Base-by-base conservation (phyloP, 2,329 filamentous ascomycete genomes). In the Colletotrichum sp. region DNA sequence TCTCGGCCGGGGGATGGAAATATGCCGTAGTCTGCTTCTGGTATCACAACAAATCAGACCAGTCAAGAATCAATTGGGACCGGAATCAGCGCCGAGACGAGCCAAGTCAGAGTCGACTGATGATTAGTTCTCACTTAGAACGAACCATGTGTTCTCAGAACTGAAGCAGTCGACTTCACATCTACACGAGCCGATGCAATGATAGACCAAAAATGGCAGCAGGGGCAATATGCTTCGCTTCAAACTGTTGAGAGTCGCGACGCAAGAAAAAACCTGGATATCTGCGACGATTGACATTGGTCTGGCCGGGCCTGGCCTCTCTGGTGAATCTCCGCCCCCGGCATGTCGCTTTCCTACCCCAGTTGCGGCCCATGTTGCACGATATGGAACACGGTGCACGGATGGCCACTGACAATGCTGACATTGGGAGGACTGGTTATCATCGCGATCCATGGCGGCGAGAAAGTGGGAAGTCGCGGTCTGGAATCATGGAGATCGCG, bases 401-500 rank as follows among this genome's bases (percentile, higher is more conserved):
- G 39, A 27, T 52, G 27, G 19, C 61, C 15, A 22, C 22, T 27
- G 65, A 29, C 15, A 19, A 2, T 25, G 19, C 8, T 71, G 15
- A 5, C 49, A 27, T 29, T 25, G n/a, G 22, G 61, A 59, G 49
- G 8, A n/a, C 8, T 32, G 30, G 39, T 16, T 36, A 34, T 44
- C 72, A 75, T 75, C 69, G 32, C 69, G 73, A 73, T 72, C 16
- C 59, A 19, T 34, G 25, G 44, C 55, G 25, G 34, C 11, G 11
- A 27, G 15, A 55, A 19, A 72, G 61, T 64, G 63, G 69, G 27
- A 68, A 68, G 29, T 36, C 64, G 27, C 36, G 73, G 69, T 73
- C 73, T 76, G 69, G 73, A 73, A 44, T 55, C 70, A 64, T 63
- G n/a, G 34, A 59, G 69, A 76, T 76, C 73, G 73, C 34, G 73